phyloP scores from a whole-genome alignment of 495 filamentous ascomycete species.

The Trypethelium eluteriae region DNA sequence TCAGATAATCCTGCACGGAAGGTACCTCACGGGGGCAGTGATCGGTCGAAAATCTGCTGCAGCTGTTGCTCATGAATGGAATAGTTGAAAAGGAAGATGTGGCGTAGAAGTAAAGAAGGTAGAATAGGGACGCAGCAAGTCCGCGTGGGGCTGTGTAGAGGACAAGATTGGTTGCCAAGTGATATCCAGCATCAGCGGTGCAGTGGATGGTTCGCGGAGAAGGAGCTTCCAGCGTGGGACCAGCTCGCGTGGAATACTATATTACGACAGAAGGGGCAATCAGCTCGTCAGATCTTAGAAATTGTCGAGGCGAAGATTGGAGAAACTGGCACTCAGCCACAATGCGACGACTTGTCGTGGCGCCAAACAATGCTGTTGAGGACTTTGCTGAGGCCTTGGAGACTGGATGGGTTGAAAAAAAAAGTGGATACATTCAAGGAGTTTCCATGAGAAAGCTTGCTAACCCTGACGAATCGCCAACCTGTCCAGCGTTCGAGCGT shows the following conservation, averaged over 20 bases:
- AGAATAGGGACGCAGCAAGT: not conserved
- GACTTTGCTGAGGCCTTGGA: not conserved
- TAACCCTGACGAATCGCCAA: not conserved
- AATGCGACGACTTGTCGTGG: not conserved
- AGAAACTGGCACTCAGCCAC: not conserved
- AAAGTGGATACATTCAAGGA: not conserved
- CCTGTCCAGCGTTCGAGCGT: not conserved
- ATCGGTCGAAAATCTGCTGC: not conserved
- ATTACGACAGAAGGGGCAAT: not conserved
- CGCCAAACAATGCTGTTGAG: not conserved
- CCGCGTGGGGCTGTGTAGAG: not conserved
- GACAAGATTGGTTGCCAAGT: not conserved
- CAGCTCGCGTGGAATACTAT: slow-evolving; percentile 9
- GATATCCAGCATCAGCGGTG: not conserved
- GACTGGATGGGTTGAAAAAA: not conserved
- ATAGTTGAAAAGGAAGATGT: not conserved
- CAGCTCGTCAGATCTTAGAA: slow-evolving; percentile 2
- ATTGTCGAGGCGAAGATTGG: not conserved
- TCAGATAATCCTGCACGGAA: not conserved
- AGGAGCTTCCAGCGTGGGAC: slow-evolving; percentile 10
- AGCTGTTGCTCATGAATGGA: slow-evolving; percentile 6
- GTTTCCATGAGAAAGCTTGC: not conserved
- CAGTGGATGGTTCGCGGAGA: not conserved
- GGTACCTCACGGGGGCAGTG: not conserved
- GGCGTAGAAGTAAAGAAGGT: not conserved